Conservation (phyloP, 768 basidiomycete species). For the Pluteus cervinus region DNA sequence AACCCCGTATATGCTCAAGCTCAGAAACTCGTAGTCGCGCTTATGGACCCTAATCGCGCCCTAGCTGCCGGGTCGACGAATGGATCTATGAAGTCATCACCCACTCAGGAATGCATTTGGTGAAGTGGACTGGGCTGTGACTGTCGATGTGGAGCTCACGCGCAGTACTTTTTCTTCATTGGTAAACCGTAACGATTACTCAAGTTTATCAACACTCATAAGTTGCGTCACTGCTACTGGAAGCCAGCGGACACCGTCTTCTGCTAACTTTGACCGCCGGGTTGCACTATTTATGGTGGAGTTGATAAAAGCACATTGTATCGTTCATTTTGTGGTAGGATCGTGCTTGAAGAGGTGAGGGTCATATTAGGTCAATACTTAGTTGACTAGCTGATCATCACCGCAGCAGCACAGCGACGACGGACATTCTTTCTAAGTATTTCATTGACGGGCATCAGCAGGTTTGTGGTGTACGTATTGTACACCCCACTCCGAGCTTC, state of each 20-base stretch:
- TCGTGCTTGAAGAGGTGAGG: too few relatives aligned
- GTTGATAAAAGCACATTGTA: too few relatives aligned
- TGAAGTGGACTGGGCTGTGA: slow-evolving; percentile 37
- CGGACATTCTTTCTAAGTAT: too few relatives aligned
- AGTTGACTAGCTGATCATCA: too few relatives aligned
- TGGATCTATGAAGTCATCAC: slow-evolving; percentile 36
- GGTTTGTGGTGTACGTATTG: too few relatives aligned
- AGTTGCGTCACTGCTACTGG: slow-evolving; percentile 31
- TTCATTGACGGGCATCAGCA: too few relatives aligned
- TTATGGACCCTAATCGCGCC: slow-evolving; percentile 29
- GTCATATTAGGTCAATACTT: too few relatives aligned
- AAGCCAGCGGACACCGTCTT: slow-evolving; percentile 30
- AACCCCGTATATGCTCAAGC: slow-evolving; percentile 35
- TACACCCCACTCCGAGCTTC: too few relatives aligned
- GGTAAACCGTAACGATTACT: slow-evolving; percentile 47
- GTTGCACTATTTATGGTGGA: too few relatives aligned
- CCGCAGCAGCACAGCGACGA: too few relatives aligned
- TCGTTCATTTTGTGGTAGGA: too few relatives aligned
- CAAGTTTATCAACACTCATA: slow-evolving; percentile 39
- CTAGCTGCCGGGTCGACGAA: slow-evolving; percentile 27
- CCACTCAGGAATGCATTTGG: slow-evolving; percentile 33
- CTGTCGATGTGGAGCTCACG: slow-evolving; percentile 40
- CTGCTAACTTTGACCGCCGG: slow-evolving; percentile 14
- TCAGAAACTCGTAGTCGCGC: slow-evolving; percentile 31
- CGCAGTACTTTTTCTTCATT: slow-evolving; percentile 35